Evolutionary conservation across 805 yeast genomes (phyloP), one percentile per base, ranked within the genome.

Genomic region (Candida glaebosa): DNA sequence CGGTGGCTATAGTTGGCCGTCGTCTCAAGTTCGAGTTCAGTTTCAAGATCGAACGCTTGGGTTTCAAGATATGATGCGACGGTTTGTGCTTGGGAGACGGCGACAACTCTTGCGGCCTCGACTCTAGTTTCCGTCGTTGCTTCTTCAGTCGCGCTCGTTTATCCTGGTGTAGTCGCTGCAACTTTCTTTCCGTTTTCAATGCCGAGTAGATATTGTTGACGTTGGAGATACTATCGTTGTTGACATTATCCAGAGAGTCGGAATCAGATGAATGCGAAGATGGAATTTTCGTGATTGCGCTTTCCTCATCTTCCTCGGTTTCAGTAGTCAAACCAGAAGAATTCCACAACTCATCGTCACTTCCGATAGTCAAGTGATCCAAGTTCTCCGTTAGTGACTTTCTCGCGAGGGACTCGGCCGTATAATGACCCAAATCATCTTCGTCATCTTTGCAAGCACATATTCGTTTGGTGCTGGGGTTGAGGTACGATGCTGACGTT

Each of bases 51-150:
- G 71, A 65, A 30, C 60, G 52, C 47, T 65, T 65, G 1, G 75
- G 75, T 48, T 66, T 61, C 28, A 69, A 51, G 2, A 55, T 60
- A 38, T 65, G 68, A 49, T 69, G 75, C 20, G 67, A 64, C 3
- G 75, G 75, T 41, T 60, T 58, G 43, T 67, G 71, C 39, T 67
- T 68, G 1, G 69, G 72, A 0, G 64, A 59, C 1, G 71, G 71
- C 5, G 69, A 60, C 9, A 30, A 18, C 4, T 43, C 54, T 26
- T 42, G 19, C 16, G 10, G 15, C 12, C 16, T 12, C 4, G 5
- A 4, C 20, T 14, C 14, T 28, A 18, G 15, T 26, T 7, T 17
- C 18, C 24, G 25, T n/a, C 25, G 6, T 14, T 43, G 17, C 38
- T 31, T 20, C 17, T 31, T 26, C 28, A 36, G 16, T 32, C 16